Evolutionary conservation across 805 yeast species (phyloP).

Genomic region (Metschnikowia similis): DNA sequence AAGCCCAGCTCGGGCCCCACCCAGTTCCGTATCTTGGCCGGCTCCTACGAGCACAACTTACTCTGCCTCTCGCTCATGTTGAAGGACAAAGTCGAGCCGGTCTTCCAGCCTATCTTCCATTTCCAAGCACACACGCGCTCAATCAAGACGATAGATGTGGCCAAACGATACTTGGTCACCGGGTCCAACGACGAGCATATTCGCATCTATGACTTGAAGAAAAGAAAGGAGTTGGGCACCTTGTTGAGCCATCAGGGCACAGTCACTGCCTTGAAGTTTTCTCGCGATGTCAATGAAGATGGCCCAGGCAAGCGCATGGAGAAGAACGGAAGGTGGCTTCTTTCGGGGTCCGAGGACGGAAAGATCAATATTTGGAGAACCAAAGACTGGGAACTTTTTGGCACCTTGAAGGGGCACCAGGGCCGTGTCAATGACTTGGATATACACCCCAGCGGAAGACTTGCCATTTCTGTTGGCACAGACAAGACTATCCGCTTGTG

Average conservation of each 20-base stretch:
- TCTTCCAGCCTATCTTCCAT: slow-evolving; percentile 89
- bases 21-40: slow-evolving; percentile 79
- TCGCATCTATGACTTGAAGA: slow-evolving; percentile 88
- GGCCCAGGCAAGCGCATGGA: slow-evolving; percentile 8
- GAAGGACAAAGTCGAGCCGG: slow-evolving; percentile 44
- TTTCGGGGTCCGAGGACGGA: slow-evolving; percentile 90
- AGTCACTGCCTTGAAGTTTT: slow-evolving; percentile 71
- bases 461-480: slow-evolving; percentile 84
- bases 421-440: slow-evolving; percentile 81
- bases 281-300: slow-evolving; percentile 38
- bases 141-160: slow-evolving; percentile 77
- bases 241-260: slow-evolving; percentile 86
- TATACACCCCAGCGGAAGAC: slow-evolving; percentile 84
- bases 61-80: slow-evolving; percentile 77
- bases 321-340: slow-evolving; percentile 78
- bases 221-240: slow-evolving; percentile 90
- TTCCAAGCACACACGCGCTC: slow-evolving; percentile 92
- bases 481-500: slow-evolving; percentile 84
- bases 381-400: slow-evolving; percentile 93
- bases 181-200: slow-evolving; percentile 97
- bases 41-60: slow-evolving; percentile 92
- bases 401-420: slow-evolving; percentile 82
- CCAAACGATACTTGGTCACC: slow-evolving; percentile 81
- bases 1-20: slow-evolving; percentile 5
- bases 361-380: slow-evolving; percentile 89